phyloP scores from a whole-genome alignment of 2,329 filamentous ascomycete species.

The Fusarium sacchari region DNA sequence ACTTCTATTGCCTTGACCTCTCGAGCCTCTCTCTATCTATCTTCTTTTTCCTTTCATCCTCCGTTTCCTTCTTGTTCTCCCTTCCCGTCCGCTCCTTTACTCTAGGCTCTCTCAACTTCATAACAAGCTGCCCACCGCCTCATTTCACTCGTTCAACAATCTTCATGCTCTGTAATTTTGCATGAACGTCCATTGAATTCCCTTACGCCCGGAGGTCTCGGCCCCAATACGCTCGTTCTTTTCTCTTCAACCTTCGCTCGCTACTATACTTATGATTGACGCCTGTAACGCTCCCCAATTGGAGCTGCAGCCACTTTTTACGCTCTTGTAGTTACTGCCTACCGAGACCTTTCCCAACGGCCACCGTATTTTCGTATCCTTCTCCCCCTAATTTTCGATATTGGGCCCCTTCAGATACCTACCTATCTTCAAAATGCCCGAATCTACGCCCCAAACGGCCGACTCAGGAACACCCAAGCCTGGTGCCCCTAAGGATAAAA shows the following conservation, averaged over 20 bases:
- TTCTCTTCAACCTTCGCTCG: conserved; percentile 36
- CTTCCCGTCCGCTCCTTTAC: conserved; percentile 24
- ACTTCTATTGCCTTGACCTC: conserved; percentile 16
- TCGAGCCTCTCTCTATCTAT: conserved; percentile 19
- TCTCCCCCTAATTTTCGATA: conserved; percentile 14
- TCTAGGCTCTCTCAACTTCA: conserved; percentile 14
- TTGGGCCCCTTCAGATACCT: conserved; percentile 3
- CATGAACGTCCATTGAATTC: conserved; percentile 10
- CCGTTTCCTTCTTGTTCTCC: conserved; percentile 6
- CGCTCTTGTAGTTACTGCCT: conserved; percentile 26
- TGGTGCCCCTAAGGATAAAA: conserved; percentile 79
- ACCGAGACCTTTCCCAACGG: conserved; percentile 18
- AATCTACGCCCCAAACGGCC: conserved; percentile 47
- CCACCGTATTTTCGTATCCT: conserved; percentile 18
- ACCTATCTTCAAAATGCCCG: conserved; percentile 46
- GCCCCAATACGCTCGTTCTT: conserved; percentile 46
- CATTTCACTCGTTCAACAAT: conserved; percentile 1
- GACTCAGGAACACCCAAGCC: conserved; percentile 53
- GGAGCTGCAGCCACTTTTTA: conserved; percentile 40
- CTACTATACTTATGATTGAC: conserved; percentile 47
- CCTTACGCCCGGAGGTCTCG: conserved; percentile 36
- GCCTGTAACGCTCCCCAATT: conserved; percentile 43
- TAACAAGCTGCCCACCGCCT: background rate
- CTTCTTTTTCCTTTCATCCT: conserved; percentile 16
- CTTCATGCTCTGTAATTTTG: conserved; percentile 8